Base-by-base conservation (phyloP, 2,329 filamentous ascomycete genomes). In the Phyllosticta citribraziliensis region DNA sequence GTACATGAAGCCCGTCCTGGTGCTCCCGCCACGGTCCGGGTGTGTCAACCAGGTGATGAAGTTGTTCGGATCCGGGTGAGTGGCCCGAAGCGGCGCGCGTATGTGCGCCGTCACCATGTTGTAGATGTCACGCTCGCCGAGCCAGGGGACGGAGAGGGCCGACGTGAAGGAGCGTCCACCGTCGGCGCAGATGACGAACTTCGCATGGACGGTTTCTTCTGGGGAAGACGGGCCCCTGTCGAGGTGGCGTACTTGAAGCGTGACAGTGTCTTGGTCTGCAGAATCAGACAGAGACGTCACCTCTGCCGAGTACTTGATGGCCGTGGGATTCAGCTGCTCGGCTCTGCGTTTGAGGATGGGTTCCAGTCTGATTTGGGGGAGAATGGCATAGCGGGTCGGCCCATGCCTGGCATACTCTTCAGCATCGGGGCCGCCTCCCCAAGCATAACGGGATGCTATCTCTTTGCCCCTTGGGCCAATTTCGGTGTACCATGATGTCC, bases 11-110 rank as follows among this genome's bases (percentile, higher is more conserved):
- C 72, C 71, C 0, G 70, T 72, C 1, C 65, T 64, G 3, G 70
- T 70, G 47, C 70, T 73, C 10, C 71, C 71, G 22, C 72, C 71
- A 52, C 70, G 63, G 24, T 64, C 64, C 3, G 73, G 73, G 51
- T 72, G 69, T 25, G 69, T 69, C 60, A 74, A 71, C 72, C 72
- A 74, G 27, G 69, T 70, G 9, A 75, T 69, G 55, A 74, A 72
- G 40, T 68, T 68, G 4, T 63, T 61, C 0, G 65, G 65, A 56
- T 74, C 70, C 0, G 67, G 69, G 59, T 72, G 70, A 20, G 63
- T 55, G 3, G 66, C 64, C 6, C 58, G 58, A 10, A 74, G 60
- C 2, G 69, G 68, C 2, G 71, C 66, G 3, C 67, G 64, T 52
- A 75, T 64, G 64, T 73, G 71, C 5, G 67, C 69, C 1, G 67